These are phyloP conservation scores for Rhodotorula graminis DNA, from an alignment of 768 basidiomycete species.

Conservation along the genomic window DNA sequence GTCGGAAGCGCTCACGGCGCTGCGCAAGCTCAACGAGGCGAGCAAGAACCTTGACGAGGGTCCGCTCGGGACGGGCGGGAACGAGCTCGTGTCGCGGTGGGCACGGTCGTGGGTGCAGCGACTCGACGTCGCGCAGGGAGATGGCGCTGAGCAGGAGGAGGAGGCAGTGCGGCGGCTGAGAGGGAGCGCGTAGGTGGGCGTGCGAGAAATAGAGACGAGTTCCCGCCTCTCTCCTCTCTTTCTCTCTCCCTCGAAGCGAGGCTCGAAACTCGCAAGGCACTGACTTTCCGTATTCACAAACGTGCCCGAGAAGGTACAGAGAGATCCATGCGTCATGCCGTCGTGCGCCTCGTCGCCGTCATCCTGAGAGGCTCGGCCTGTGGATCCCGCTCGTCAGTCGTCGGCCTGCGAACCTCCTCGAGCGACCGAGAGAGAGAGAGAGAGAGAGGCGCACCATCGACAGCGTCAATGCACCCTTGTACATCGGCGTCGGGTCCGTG, in stretches of 20 bases:
- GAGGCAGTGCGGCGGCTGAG: background rate
- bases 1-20: background rate
- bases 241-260: too few species aligned
- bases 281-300: too few species aligned
- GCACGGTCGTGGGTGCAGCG: background rate
- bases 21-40: background rate
- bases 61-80: constrained; percentile 26
- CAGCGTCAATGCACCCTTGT: constrained; percentile 15
- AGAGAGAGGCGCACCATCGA: constrained; percentile 10
- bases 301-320: too few species aligned
- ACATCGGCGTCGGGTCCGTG: constrained; percentile 11
- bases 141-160: background rate
- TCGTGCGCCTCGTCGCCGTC: background rate
- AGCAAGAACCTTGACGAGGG: constrained; percentile 1
- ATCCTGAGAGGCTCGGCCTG: constrained; percentile 5
- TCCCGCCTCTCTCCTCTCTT: too few species aligned
- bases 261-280: too few species aligned
- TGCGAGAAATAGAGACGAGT: too few species aligned
- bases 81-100: constrained; percentile 33
- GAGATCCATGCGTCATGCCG: background rate
- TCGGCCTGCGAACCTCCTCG: background rate
- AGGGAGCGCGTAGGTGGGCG: background rate
- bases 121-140: background rate
- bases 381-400: too few species aligned
- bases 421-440: background rate